Evolutionary conservation across 208 protist genomes (phyloP).

Genomic region (Giardia muris): DNA sequence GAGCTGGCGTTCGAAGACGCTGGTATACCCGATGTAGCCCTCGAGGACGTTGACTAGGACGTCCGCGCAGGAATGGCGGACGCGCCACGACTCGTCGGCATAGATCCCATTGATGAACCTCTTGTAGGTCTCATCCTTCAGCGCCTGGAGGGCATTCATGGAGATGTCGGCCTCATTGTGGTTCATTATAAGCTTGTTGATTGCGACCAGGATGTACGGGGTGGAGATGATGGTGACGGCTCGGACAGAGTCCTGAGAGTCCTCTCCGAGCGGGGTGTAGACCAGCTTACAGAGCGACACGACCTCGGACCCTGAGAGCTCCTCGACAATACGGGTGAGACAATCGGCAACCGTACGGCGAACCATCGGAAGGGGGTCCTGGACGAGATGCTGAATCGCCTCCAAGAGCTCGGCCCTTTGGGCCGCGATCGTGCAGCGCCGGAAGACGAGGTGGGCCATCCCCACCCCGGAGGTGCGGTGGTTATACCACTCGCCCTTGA

Average conservation of each 20-base stretch:
- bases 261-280: not conserved
- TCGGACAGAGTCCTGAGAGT: not conserved
- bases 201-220: not conserved
- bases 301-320: not conserved
- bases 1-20: not conserved
- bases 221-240: not conserved
- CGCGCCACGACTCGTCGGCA: constrained; percentile 7
- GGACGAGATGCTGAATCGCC: not conserved
- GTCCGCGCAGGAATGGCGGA: constrained; percentile 12
- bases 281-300: not conserved
- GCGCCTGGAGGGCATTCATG: not conserved
- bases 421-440: not conserved
- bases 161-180: not conserved
- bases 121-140: not conserved
- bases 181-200: not conserved
- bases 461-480: not conserved
- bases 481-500: constrained; percentile 28
- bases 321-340: not conserved
- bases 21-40: not conserved
- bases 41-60: not conserved
- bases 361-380: constrained; percentile 13
- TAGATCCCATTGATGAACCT: not conserved
- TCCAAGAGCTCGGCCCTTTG: not conserved
- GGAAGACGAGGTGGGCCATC: not conserved
- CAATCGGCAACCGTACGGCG: not conserved